Conservation (phyloP, 345 rosid genomes). For the Syzygium oleosum region DNA sequence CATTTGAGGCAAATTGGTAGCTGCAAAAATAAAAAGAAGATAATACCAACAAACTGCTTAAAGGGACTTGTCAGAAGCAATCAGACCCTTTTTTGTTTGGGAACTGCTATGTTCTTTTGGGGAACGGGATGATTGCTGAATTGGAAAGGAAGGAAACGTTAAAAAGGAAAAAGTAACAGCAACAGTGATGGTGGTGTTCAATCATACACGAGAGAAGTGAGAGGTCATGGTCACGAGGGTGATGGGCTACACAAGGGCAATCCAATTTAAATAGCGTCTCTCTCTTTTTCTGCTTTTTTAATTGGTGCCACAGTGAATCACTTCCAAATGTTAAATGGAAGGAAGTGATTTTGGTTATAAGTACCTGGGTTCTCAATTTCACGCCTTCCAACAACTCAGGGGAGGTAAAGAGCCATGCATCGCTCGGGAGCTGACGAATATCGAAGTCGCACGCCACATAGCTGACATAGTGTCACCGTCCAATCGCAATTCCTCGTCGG, state of each 20-base stretch:
- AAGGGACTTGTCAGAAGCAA: neutral
- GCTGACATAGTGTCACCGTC: neutral
- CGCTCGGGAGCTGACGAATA: neutral
- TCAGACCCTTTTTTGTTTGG: neutral
- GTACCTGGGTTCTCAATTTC: neutral
- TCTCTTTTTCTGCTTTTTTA: neutral
- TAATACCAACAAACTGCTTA: neutral
- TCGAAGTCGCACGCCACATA: neutral
- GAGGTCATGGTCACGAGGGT: constrained; percentile 6
- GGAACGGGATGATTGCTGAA: neutral
- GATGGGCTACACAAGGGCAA: neutral
- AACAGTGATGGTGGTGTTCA: neutral
- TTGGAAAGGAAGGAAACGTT: neutral
- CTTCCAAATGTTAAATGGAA: neutral
- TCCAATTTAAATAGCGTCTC: neutral
- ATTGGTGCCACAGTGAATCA: neutral
- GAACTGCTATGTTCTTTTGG: neutral
- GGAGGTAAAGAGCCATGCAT: neutral
- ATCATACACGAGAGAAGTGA: neutral
- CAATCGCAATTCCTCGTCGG: neutral
- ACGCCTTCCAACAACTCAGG: neutral
- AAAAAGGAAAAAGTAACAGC: neutral
- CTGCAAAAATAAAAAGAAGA: neutral
- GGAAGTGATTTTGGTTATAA: neutral
- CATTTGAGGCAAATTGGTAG: neutral